Conservation (phyloP, 2,329 filamentous ascomycete genomes). For the Neonectria punicea region DNA sequence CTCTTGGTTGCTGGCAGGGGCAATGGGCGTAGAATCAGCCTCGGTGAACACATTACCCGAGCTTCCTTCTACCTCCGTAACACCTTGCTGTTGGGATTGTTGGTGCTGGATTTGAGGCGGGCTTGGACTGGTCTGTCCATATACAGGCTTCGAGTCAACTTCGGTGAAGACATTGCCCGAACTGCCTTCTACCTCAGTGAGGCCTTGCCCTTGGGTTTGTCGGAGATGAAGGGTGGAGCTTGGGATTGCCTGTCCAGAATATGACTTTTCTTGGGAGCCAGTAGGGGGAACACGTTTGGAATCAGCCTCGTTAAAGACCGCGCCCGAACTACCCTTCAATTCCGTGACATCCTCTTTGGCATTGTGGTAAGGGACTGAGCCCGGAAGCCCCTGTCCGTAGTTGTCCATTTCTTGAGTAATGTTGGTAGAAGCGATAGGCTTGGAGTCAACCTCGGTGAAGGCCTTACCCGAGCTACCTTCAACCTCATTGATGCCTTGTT, state of each 20-base stretch:
- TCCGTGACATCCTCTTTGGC: not conserved
- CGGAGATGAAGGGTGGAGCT: not conserved
- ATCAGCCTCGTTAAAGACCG: not conserved
- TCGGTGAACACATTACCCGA: conserved; percentile 9
- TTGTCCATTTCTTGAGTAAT: not conserved
- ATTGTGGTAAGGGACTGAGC: not conserved
- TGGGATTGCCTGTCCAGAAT: not conserved
- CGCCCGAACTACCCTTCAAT: conserved; percentile 3
- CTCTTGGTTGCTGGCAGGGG: not conserved
- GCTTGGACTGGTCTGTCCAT: not conserved
- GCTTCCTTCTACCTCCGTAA: conserved; percentile 7
- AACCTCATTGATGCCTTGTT: not conserved
- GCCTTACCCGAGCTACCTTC: too few relatives aligned
- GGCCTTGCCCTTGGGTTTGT: not conserved
- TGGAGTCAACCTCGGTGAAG: too few relatives aligned
- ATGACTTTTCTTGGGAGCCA: not conserved
- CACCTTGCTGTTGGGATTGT: not conserved
- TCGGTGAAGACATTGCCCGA: conserved; percentile 4
- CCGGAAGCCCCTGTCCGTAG: not conserved
- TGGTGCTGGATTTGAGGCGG: not conserved
- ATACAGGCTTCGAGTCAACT: too few relatives aligned
- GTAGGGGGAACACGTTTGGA: not conserved
- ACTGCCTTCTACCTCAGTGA: conserved; percentile 7
- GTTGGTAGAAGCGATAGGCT: too few relatives aligned
- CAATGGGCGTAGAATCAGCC: not conserved